phyloP scores from a whole-genome alignment of 2,329 filamentous ascomycete species.

The Coniochaeta pulveracea region DNA sequence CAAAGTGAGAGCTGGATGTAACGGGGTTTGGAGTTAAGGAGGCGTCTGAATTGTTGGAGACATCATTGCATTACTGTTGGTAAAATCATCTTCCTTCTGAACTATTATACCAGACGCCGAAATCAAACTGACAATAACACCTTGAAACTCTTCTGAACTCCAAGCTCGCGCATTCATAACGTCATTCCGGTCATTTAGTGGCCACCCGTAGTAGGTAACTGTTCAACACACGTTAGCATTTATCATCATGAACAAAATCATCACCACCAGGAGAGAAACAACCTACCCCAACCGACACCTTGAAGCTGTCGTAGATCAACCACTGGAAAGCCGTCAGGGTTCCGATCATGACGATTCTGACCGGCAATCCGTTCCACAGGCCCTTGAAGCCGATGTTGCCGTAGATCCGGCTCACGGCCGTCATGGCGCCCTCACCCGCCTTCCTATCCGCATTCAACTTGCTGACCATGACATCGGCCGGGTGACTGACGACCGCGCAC shows the following conservation, averaged over 20 bases:
- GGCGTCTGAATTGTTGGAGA: too few species aligned
- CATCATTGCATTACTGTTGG: too few species aligned
- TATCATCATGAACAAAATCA: too few species aligned
- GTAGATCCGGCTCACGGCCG: slow-evolving; percentile 71
- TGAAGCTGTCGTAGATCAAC: slow-evolving; percentile 2
- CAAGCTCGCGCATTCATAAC: too few species aligned
- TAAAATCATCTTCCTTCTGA: too few species aligned
- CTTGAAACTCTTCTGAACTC: too few species aligned
- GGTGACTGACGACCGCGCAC: slow-evolving; percentile 72
- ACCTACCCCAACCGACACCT: not conserved
- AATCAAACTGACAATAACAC: too few species aligned
- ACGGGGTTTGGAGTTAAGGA: too few species aligned
- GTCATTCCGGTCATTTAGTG: too few species aligned
- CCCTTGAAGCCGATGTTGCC: slow-evolving; percentile 75
- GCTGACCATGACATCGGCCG: slow-evolving; percentile 82
- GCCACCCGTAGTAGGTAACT: slow-evolving; percentile 1
- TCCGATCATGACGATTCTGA: slow-evolving; percentile 82
- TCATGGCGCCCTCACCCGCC: slow-evolving; percentile 66
- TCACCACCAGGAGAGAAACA: not conserved
- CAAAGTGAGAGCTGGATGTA: too few species aligned
- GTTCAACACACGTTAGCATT: not conserved
- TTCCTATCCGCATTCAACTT: slow-evolving; percentile 76
- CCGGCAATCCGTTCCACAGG: slow-evolving; percentile 85
- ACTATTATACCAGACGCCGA: too few species aligned
- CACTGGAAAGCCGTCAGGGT: slow-evolving; percentile 49